Evolutionary conservation across 2,329 filamentous ascomycete species (phyloP), one percentile per base, ranked within the genome.

Genomic region (Dothidotthia symphoricarpi): DNA sequence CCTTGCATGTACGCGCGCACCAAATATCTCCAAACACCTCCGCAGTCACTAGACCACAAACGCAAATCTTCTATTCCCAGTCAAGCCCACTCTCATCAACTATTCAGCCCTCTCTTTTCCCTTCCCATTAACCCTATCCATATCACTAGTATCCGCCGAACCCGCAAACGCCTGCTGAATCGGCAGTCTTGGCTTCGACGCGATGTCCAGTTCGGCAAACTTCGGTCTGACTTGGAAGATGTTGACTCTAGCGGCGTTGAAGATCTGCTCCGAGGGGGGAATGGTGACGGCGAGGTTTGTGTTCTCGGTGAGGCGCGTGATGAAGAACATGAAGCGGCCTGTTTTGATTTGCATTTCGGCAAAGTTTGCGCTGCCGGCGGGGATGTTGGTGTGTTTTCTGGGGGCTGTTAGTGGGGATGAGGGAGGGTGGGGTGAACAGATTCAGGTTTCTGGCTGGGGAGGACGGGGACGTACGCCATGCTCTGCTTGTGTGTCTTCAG

Each of bases 401-500:
- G 80, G 78, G 48, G 7, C 2, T 16, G 12, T 42, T 12, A 44
- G 39, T 28, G 19, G 22, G 16, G 14, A 32, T 9, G n/a, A 9
- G 19, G 5, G 19, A 22, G 19, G 19, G 5, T 6, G 19, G 19
- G 9, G 19, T 22, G 19, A 22, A 22, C n/a, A n/a, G n/a, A n/a
- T n/a, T n/a, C n/a, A n/a, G n/a, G n/a, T n/a, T n/a, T n/a, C n/a
- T n/a, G 16, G 3, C 6, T 16, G 15, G 10, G 24, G n/a, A 24
- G 14, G 34, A 16, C 69, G 3, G 14, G 24, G n/a, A 62, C 68
- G 36, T 65, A 71, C 59, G 74, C 72, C 66, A 78, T 75, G 33
- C 70, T 81, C 71, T 97, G 91, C 74, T 97, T 98, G 74, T 97
- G 96, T 42, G 91, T 90, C 72, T 98, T 98, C 70, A 98, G 86